Conservation (phyloP, 208 protist genomes). For the Crithidia fasciculata region DNA sequence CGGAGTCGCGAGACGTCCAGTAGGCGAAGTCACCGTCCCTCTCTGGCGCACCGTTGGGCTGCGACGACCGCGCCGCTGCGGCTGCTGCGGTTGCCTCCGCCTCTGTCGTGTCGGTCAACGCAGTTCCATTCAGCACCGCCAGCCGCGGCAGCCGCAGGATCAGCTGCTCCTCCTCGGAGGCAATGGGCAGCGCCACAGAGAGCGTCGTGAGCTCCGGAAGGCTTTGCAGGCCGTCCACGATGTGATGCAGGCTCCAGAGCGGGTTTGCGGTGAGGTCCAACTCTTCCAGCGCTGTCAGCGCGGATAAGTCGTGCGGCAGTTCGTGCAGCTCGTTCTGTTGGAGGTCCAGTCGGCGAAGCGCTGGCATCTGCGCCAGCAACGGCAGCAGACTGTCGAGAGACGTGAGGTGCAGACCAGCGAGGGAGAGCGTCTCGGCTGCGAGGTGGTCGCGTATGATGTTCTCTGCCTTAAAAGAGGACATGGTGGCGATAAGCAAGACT, state of each 20-base stretch:
- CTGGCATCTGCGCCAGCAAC: slow-evolving; percentile 50
- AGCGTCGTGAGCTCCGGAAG: slow-evolving; percentile 56
- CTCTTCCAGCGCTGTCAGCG: slow-evolving; percentile 40
- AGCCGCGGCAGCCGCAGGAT: slow-evolving; percentile 58
- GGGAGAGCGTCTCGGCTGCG: slow-evolving; percentile 39
- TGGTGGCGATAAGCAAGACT: not conserved
- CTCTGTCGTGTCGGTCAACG: slow-evolving; percentile 18
- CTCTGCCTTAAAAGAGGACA: slow-evolving; percentile 31
- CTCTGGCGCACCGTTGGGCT: not conserved
- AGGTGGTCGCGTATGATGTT: slow-evolving; percentile 30
- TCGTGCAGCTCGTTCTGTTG: slow-evolving; percentile 58
- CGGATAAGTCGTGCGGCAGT: slow-evolving; percentile 61
- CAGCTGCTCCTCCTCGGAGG: slow-evolving; percentile 77
- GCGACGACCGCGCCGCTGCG: not conserved
- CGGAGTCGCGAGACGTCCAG: slow-evolving; percentile 52
- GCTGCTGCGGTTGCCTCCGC: not conserved
- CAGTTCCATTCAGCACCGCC: slow-evolving; percentile 21
- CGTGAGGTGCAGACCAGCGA: slow-evolving; percentile 44
- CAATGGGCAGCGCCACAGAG: slow-evolving; percentile 54
- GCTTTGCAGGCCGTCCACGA: slow-evolving; percentile 61
- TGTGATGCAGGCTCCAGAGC: slow-evolving; percentile 39
- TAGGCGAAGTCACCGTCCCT: slow-evolving; percentile 8
- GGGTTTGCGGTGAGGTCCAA: slow-evolving; percentile 67
- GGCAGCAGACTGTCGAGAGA: slow-evolving; percentile 57
- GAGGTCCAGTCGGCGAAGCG: slow-evolving; percentile 44